Percentiles rank a stretch among this genome's conserved stretches.
Evolutionary conservation across 2,329 filamentous ascomycete genomes (phyloP).

Genomic region (Colletotrichum horii): DNA sequence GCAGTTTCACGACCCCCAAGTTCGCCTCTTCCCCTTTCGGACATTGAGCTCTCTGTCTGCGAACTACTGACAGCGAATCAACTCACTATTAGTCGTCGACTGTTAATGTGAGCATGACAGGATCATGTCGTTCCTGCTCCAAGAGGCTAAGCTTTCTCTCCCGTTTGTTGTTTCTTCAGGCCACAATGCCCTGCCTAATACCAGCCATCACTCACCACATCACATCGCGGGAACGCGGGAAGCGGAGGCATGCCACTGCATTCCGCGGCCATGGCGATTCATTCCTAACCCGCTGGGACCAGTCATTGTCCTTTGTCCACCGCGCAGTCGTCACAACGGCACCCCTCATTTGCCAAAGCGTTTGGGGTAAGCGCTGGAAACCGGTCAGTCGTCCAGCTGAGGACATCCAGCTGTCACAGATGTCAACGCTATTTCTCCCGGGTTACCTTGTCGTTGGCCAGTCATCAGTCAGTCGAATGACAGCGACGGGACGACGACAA

Average conservation of each 20-base stretch:
- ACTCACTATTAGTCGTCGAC: background rate
- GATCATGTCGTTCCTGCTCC: slow-evolving; percentile 13
- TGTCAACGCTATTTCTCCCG: background rate
- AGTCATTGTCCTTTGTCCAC: slow-evolving; percentile 20
- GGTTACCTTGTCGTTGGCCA: slow-evolving; percentile 9
- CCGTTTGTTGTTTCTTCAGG: slow-evolving; percentile 11
- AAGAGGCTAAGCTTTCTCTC: slow-evolving; percentile 16
- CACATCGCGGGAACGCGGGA: background rate
- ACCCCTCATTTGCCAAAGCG: background rate
- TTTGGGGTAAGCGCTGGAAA: slow-evolving; percentile 19
- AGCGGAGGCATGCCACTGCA: background rate
- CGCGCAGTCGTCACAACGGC: slow-evolving; percentile 4
- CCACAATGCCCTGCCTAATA: background rate
- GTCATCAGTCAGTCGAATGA: slow-evolving; percentile 1
- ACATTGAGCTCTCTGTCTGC: slow-evolving; percentile 1
- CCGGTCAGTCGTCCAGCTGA: background rate
- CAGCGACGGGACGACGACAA: slow-evolving; percentile 3
- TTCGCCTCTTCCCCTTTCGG: slow-evolving; percentile 18
- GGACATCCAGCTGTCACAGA: slow-evolving; percentile 1
- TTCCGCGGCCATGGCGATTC: background rate
- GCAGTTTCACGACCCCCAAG: slow-evolving; percentile 15
- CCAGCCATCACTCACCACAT: background rate
- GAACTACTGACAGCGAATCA: slow-evolving; percentile 17
- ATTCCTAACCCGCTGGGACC: background rate
- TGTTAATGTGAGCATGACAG: background rate